phyloP scores from a whole-genome alignment of 495 filamentous ascomycete species.

The Neurospora sp. region DNA sequence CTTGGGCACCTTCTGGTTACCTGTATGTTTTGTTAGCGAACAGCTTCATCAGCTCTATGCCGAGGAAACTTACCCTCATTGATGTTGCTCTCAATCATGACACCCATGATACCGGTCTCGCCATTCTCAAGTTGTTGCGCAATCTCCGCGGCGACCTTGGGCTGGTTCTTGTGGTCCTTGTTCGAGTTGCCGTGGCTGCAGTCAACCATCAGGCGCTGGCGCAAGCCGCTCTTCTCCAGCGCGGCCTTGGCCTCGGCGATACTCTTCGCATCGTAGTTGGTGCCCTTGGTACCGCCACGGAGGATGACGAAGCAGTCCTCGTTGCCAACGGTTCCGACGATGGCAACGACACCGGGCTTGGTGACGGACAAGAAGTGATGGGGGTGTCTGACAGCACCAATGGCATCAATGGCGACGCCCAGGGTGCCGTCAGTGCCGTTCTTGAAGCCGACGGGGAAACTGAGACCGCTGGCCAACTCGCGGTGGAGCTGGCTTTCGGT shows the following conservation, averaged over 20 bases:
- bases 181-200: slow-evolving; percentile 95
- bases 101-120: slow-evolving; percentile 85
- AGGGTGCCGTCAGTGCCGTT: slow-evolving; percentile 95
- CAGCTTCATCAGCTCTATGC: neutral
- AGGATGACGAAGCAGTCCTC: slow-evolving; percentile 98
- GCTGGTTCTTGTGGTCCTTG: slow-evolving; percentile 96
- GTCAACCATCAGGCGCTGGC: slow-evolving; percentile 86
- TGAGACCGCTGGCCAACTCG: slow-evolving; percentile 85
- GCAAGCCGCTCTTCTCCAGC: slow-evolving; percentile 22
- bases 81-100: slow-evolving; percentile 98
- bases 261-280: slow-evolving; percentile 85
- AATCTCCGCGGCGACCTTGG: slow-evolving; percentile 77
- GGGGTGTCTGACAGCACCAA: slow-evolving; percentile 82
- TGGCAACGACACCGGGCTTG: slow-evolving; percentile 92
- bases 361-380: slow-evolving; percentile 99
- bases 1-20: slow-evolving; percentile 81
- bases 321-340: slow-evolving; percentile 91
- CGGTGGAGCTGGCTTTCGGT: slow-evolving; percentile 94
- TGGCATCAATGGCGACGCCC: slow-evolving; percentile 89
- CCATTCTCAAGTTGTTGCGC: slow-evolving; percentile 78
- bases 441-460: slow-evolving; percentile 98
- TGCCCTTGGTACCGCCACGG: slow-evolving; percentile 83
- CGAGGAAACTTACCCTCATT: slow-evolving; percentile 58
- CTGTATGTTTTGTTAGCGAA: slow-evolving; percentile 29
- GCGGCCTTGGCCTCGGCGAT: slow-evolving; percentile 41